Evolutionary conservation across 176 grass and related monocot genomes (phyloP).

Genomic region (Microstegium vimineum): DNA sequence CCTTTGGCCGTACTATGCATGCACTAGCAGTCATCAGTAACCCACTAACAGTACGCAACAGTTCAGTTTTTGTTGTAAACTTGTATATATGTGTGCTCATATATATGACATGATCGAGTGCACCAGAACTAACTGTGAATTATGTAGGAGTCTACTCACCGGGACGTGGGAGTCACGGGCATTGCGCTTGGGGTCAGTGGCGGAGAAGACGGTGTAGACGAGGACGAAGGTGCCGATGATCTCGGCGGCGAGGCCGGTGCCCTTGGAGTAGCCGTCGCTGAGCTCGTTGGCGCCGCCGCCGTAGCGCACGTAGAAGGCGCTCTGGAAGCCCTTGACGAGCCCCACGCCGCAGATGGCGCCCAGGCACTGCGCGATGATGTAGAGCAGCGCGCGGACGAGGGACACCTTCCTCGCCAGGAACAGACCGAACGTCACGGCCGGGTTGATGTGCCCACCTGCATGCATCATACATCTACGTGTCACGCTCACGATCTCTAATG

Average conservation of each 20-base stretch:
- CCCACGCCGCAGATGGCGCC: slow-evolving; percentile 87
- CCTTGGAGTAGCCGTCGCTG: slow-evolving; percentile 60
- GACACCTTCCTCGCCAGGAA: slow-evolving; percentile 89
- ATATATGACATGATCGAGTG: background rate
- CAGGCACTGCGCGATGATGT: slow-evolving; percentile 85
- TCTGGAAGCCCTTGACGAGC: slow-evolving; percentile 81
- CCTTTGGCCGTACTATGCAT: background rate
- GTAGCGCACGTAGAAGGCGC: slow-evolving; percentile 44
- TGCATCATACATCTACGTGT: background rate
- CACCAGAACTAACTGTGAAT: background rate
- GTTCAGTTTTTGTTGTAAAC: background rate
- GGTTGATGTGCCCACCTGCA: slow-evolving; percentile 93
- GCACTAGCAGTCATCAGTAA: background rate
- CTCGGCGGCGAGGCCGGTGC: slow-evolving; percentile 82
- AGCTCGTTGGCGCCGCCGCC: slow-evolving; percentile 85
- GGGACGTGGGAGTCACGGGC: slow-evolving; percentile 83
- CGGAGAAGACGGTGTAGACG: slow-evolving; percentile 96
- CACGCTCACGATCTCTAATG: too few species aligned
- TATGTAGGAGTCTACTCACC: slow-evolving; percentile 34
- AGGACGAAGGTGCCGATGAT: slow-evolving; percentile 98
- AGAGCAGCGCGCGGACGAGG: slow-evolving; percentile 63
- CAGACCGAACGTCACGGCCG: slow-evolving; percentile 88
- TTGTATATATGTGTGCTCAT: background rate
- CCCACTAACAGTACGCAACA: background rate
- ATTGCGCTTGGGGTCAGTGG: slow-evolving; percentile 86